phyloP scores from a whole-genome alignment of 768 basidiomycete species.

The Vishniacozyma victoriae region DNA sequence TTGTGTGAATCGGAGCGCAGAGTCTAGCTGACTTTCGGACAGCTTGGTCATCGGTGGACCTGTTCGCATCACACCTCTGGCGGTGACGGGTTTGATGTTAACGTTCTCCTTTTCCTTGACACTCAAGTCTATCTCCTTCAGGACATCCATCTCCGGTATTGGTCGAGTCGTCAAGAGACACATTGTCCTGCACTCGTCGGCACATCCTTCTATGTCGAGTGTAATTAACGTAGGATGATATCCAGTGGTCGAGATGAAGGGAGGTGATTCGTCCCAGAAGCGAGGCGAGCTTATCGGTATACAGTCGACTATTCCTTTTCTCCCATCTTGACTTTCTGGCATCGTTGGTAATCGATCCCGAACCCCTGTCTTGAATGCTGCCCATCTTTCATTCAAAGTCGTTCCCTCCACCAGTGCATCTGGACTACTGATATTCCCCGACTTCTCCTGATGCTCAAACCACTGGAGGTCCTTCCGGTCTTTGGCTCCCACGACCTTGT shows the following conservation, averaged over 20 bases:
- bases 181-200: background rate
- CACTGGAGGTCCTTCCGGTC: background rate
- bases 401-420: background rate
- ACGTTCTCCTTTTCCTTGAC: background rate
- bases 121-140: background rate
- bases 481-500: background rate
- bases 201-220: conserved; percentile 2
- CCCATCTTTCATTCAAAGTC: background rate
- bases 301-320: conserved; percentile 11
- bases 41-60: conserved; percentile 15
- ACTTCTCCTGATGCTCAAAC: background rate
- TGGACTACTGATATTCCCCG: background rate
- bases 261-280: conserved; percentile 18
- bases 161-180: conserved; percentile 18
- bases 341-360: conserved; percentile 1
- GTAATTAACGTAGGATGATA: conserved; percentile 17
- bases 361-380: background rate
- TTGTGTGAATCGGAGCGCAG: conserved; percentile 13
- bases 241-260: background rate
- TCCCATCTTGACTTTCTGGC: background rate
- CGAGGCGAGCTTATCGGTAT: background rate
- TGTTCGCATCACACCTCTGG: conserved; percentile 7
- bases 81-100: too few species aligned
- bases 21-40: conserved; percentile 13
- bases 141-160: conserved; percentile 6